phyloP scores from a whole-genome alignment of 148 eudicot species.

The Persicaria tinctoria region DNA sequence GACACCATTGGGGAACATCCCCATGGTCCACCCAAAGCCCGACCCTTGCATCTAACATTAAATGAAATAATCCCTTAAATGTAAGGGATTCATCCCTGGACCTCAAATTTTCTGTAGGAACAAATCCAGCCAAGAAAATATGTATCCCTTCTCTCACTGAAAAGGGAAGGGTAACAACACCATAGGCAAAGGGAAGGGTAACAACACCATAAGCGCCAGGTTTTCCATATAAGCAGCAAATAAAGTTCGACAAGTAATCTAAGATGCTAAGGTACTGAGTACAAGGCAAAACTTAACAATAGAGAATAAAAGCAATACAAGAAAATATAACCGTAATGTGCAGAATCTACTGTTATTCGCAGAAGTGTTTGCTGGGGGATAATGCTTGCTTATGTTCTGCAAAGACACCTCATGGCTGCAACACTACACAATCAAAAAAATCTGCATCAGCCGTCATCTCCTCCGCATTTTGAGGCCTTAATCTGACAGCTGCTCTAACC shows the following conservation, averaged over 20 bases:
- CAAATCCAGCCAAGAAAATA: slow-evolving; percentile 90
- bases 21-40: not conserved
- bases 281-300: too few species aligned
- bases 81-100: slow-evolving; percentile 92
- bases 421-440: too few species aligned
- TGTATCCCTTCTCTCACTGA: slow-evolving; percentile 99
- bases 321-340: too few species aligned
- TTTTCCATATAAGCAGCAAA: slow-evolving; percentile 93
- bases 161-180: too few species aligned
- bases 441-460: too few species aligned
- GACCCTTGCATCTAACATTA: not conserved
- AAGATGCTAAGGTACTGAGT: slow-evolving; percentile 58
- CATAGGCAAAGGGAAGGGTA: slow-evolving; percentile 61
- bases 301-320: too few species aligned
- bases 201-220: slow-evolving; percentile 99
- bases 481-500: too few species aligned
- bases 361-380: too few species aligned
- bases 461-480: too few species aligned
- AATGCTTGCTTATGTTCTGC: too few species aligned
- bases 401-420: too few species aligned
- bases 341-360: too few species aligned
- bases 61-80: slow-evolving; percentile 50
- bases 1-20: not conserved
- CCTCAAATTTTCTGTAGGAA: slow-evolving; percentile 89
- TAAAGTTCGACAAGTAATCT: slow-evolving; percentile 90